Conservation (phyloP, 495 filamentous ascomycete genomes). For the Jackrogersella minutella region DNA sequence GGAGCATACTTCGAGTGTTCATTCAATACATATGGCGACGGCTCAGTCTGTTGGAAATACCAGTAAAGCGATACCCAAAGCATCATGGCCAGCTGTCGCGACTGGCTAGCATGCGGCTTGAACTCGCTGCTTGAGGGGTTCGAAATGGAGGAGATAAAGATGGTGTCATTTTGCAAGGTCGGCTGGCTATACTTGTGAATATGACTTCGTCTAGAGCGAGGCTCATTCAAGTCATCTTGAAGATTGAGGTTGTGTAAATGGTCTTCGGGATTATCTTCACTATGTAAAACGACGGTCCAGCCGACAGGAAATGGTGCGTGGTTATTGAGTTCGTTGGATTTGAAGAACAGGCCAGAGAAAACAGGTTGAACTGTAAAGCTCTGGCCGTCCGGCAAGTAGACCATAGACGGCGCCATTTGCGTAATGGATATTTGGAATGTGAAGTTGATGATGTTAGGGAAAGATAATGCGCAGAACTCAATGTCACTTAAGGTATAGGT, state of each 20-base stretch:
- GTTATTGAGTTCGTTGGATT: conserved; percentile 75
- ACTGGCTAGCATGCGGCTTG: conserved; percentile 79
- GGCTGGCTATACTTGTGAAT: conserved; percentile 74
- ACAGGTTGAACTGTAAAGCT: conserved; percentile 80
- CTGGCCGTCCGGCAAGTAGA: conserved; percentile 87
- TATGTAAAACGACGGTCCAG: conserved; percentile 86
- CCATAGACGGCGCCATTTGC: conserved; percentile 51
- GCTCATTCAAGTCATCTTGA: conserved; percentile 31
- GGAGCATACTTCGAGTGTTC: conserved; percentile 71
- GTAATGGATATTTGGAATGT: conserved; percentile 7
- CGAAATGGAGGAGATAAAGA: conserved; percentile 91
- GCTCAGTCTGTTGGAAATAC: conserved; percentile 89
- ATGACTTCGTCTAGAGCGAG: conserved; percentile 45
- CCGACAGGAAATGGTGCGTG: conserved; percentile 79
- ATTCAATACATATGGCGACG: conserved; percentile 63
- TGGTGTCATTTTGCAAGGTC: conserved; percentile 76
- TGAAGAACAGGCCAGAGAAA: conserved; percentile 90
- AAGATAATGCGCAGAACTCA: neutral
- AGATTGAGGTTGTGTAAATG: conserved; percentile 26
- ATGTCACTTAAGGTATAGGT: neutral
- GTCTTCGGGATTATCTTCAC: conserved; percentile 63
- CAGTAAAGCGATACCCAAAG: conserved; percentile 93
- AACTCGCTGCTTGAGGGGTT: conserved; percentile 81
- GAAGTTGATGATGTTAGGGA: neutral
- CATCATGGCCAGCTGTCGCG: conserved; percentile 92